Evolutionary conservation across 768 basidiomycete species (phyloP).

Genomic region (Clathrus columnatus): DNA sequence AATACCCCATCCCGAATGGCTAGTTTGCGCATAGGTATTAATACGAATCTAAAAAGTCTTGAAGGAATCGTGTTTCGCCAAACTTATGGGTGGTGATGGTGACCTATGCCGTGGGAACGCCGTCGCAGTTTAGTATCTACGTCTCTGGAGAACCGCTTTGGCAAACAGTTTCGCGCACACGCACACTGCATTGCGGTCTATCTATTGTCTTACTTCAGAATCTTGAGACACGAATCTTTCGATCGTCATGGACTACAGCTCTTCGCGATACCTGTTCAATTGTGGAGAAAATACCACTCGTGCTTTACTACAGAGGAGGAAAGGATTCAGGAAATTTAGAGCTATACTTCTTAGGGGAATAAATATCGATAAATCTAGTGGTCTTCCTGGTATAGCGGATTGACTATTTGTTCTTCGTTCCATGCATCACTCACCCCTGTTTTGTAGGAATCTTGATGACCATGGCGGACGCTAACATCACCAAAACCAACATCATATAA

Average conservation of each 20-base stretch:
- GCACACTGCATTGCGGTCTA: slow-evolving; percentile 13
- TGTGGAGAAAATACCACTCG: slow-evolving; percentile 74
- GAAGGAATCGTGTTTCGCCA: too few relatives aligned
- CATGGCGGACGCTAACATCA: slow-evolving; percentile 60
- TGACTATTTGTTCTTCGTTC: slow-evolving; percentile 27
- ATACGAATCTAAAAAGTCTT: too few relatives aligned
- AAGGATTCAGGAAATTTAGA: slow-evolving; percentile 57
- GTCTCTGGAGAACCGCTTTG: too few relatives aligned
- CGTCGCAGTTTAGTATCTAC: too few relatives aligned
- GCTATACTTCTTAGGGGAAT: slow-evolving; percentile 67
- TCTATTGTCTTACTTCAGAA: slow-evolving; percentile 13
- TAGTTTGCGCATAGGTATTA: too few relatives aligned
- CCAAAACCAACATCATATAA: slow-evolving; percentile 55
- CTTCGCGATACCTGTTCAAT: slow-evolving; percentile 83
- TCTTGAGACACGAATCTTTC: slow-evolving; percentile 70
- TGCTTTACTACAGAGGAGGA: slow-evolving; percentile 57
- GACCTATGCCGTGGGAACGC: too few relatives aligned
- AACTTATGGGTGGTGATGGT: too few relatives aligned
- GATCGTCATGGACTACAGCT: slow-evolving; percentile 65
- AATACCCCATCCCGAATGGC: too few relatives aligned
- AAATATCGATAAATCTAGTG: slow-evolving; percentile 52
- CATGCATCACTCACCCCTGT: slow-evolving; percentile 23
- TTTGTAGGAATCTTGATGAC: slow-evolving; percentile 81
- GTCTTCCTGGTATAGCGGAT: slow-evolving; percentile 58
- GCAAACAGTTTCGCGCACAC: too few relatives aligned